Evolutionary conservation across 2,329 filamentous ascomycete species (phyloP), one percentile per base, ranked within the genome.

Genomic region (Stagonosporopsis rhizophila): DNA sequence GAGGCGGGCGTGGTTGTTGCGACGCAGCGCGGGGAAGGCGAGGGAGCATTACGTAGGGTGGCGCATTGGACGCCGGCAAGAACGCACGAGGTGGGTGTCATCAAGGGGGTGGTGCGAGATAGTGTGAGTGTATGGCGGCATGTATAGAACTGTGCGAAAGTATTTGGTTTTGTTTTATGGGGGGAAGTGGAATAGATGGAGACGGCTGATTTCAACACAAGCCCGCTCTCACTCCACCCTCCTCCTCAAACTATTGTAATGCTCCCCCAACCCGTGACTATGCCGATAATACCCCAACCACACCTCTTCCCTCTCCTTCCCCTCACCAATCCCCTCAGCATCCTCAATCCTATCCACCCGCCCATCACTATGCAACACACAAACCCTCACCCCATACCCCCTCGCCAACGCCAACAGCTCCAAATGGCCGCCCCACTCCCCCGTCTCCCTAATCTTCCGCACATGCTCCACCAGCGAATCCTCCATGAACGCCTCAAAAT

Each of bases 231-330:
- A 32, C 4, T 38, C 75, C 53, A 60, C 58, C 52, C 74, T 80
- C 52, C 74, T 80, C 39, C 80, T 71, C 73, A 99, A 77, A 49
- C 93, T 96, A 74, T 99, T 99, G 78, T 99, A 99, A 78, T 99
- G 95, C 80, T 98, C 95, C 12, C 95, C 95, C 45, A 99, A 80
- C 1, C 94, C 94, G 75, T 96, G 98, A 44, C 91, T 91, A 79
- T 97, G 92, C 68, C 90, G 85, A 77, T 98, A 98, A 77, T 98
- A 99, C 32, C 92, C 94, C 76, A 99, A 76, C 94, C 95, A 98
- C 46, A 96, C 83, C 64, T 85, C 85, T 66, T 84, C 84, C 63
- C 78, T 80, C 9, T 69, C 70, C 49, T 76, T 73, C 19, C 78
- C 77, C 5, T 12, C 12, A 30, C 28, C 72, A 22, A 76, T 73